phyloP scores from a whole-genome alignment of 768 basidiomycete genomes.

The Kondoa subrosea region DNA sequence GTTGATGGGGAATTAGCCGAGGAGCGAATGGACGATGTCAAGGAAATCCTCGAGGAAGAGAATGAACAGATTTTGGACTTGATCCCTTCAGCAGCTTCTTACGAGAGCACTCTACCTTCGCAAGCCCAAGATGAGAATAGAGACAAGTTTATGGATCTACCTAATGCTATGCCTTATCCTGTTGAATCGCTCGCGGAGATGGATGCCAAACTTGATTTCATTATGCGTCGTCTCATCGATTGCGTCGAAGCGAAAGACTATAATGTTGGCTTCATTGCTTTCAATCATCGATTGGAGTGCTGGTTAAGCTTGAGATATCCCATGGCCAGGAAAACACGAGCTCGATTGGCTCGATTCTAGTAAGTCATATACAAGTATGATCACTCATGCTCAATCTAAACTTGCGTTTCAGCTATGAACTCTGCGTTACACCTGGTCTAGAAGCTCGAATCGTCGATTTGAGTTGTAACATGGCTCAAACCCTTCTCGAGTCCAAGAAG shows the following conservation, averaged over 20 bases:
- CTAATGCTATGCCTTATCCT: slow-evolving; percentile 32
- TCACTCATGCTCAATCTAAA: slow-evolving; percentile 58
- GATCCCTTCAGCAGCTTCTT: background rate
- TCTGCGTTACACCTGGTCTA: slow-evolving; percentile 53
- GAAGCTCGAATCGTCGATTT: slow-evolving; percentile 50
- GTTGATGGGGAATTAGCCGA: background rate
- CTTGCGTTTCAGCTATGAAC: slow-evolving; percentile 60
- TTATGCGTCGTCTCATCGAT: slow-evolving; percentile 43
- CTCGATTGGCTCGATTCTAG: slow-evolving; percentile 5
- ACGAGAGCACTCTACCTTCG: background rate
- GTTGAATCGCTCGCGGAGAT: slow-evolving; percentile 35
- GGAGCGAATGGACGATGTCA: background rate
- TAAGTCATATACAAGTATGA: slow-evolving; percentile 67
- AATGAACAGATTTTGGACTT: background rate
- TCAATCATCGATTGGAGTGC: slow-evolving; percentile 32
- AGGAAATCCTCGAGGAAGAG: background rate
- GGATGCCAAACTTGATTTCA: slow-evolving; percentile 35
- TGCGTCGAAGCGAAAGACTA: slow-evolving; percentile 64
- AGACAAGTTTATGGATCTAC: slow-evolving; percentile 21
- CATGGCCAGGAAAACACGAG: slow-evolving; percentile 25
- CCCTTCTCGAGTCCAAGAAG: slow-evolving; percentile 41
- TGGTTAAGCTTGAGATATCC: slow-evolving; percentile 13
- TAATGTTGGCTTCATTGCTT: slow-evolving; percentile 37
- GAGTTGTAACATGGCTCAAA: slow-evolving; percentile 45
- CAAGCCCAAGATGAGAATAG: slow-evolving; percentile 5